Conservation (phyloP, 345 rosid species). For the Conringia planisiliqua region DNA sequence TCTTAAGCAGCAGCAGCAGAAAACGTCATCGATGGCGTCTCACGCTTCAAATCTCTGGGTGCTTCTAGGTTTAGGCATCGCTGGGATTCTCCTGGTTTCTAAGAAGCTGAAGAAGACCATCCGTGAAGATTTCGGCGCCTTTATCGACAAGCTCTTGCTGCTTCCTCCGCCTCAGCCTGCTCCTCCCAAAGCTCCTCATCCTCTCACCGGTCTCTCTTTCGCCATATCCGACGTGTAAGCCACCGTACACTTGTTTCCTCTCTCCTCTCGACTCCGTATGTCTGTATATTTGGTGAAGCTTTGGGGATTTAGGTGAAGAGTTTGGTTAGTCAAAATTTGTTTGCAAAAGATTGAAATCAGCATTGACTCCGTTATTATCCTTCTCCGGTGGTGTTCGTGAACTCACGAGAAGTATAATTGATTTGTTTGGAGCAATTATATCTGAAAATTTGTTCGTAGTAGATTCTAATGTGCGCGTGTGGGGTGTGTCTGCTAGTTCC, state of each 20-base stretch:
- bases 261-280: background rate
- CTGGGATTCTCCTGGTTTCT: constrained; percentile 65
- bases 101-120: constrained; percentile 59
- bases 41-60: constrained; percentile 78
- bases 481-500: background rate
- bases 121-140: constrained; percentile 90
- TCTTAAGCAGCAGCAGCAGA: constrained; percentile 2
- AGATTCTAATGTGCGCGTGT: background rate
- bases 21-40: constrained; percentile 52
- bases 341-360: background rate
- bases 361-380: background rate
- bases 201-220: constrained; percentile 79
- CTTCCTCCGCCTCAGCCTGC: constrained; percentile 97
- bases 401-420: background rate
- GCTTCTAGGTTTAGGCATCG: constrained; percentile 75
- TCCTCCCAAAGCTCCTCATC: constrained; percentile 98
- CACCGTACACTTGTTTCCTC: background rate
- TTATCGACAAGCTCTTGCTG: constrained; percentile 64
- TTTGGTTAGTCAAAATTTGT: background rate
- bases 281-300: background rate
- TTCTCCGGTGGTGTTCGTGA: background rate
- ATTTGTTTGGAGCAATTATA: background rate
- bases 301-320: background rate
- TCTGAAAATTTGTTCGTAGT: background rate
- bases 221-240: constrained; percentile 83